These are phyloP conservation scores for Chlamydomonas urium DNA, from an alignment of 139 green algal genomes.

Conservation along the genomic window DNA sequence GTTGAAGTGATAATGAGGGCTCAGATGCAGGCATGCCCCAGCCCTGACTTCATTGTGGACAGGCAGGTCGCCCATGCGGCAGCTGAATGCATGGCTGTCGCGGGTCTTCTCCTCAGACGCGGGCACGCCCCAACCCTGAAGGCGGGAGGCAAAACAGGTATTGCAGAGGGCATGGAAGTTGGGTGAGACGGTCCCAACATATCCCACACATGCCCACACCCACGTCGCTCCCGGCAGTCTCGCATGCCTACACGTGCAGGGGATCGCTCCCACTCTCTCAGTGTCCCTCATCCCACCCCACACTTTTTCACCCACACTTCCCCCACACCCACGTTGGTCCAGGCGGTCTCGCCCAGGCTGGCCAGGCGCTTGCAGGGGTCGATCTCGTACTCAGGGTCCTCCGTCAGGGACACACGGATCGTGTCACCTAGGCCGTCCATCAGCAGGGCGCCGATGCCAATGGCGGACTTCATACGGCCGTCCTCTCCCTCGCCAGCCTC, in stretches of 20 bases:
- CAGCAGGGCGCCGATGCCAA: slow-evolving; percentile 95
- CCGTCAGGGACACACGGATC: slow-evolving; percentile 87
- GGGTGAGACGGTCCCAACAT: too few relatives aligned
- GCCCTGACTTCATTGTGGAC: slow-evolving; percentile 39
- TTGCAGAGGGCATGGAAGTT: too few relatives aligned
- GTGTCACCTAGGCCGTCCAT: slow-evolving; percentile 98
- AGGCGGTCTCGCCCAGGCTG: slow-evolving; percentile 64
- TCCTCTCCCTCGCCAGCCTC: slow-evolving; percentile 96
- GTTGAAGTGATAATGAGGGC: background rate
- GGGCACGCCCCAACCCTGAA: slow-evolving; percentile 59
- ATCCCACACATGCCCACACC: too few relatives aligned
- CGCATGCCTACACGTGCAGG: background rate
- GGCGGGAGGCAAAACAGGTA: too few relatives aligned
- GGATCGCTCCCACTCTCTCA: background rate
- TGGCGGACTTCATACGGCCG: slow-evolving; percentile 96
- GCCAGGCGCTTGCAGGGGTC: slow-evolving; percentile 84
- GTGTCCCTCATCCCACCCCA: background rate
- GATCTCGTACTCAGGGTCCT: slow-evolving; percentile 96
- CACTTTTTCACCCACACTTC: background rate
- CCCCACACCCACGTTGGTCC: slow-evolving; percentile 1
- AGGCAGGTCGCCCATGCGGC: slow-evolving; percentile 71
- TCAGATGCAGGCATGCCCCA: background rate
- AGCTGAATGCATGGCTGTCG: slow-evolving; percentile 85
- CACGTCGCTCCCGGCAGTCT: background rate
- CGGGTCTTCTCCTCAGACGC: slow-evolving; percentile 78